Percentiles rank a stretch among this genome's conserved stretches.
Evolutionary conservation across 495 filamentous ascomycete genomes (phyloP).

Genomic region (Trichoderma orchidacearum): DNA sequence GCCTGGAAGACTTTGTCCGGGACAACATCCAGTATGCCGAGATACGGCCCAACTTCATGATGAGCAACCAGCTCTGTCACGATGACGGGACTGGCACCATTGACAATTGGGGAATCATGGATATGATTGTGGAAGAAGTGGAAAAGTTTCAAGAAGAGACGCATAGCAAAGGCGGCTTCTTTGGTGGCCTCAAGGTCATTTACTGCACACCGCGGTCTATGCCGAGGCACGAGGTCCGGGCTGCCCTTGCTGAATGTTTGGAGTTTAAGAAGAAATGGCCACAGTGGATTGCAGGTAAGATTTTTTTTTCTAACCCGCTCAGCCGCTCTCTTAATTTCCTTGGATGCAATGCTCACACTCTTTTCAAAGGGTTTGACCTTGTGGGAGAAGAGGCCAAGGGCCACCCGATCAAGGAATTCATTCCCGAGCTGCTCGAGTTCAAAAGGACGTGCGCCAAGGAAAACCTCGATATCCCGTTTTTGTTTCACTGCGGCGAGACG

Average conservation of each 20-base stretch:
- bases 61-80: slow-evolving; percentile 32
- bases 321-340: background rate
- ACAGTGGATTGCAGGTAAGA: slow-evolving; percentile 47
- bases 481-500: slow-evolving; percentile 89
- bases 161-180: background rate
- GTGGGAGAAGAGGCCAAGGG: slow-evolving; percentile 75
- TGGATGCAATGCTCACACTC: background rate
- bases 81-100: slow-evolving; percentile 27
- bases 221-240: slow-evolving; percentile 40
- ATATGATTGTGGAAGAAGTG: slow-evolving; percentile 35
- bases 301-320: slow-evolving; percentile 1
- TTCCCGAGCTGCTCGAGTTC: slow-evolving; percentile 74
- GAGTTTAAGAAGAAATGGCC: slow-evolving; percentile 57
- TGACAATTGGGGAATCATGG: slow-evolving; percentile 33
- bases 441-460: slow-evolving; percentile 52
- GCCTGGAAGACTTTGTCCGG: slow-evolving; percentile 33
- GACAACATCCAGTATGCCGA: slow-evolving; percentile 46
- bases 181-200: slow-evolving; percentile 37
- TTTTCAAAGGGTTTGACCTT: slow-evolving; percentile 57
- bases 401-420: slow-evolving; percentile 53
- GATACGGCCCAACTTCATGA: slow-evolving; percentile 44
- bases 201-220: slow-evolving; percentile 43
- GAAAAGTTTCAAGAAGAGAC: slow-evolving; percentile 26
- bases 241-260: slow-evolving; percentile 66
- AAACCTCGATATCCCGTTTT: slow-evolving; percentile 74